Evolutionary conservation across 495 filamentous ascomycete genomes (phyloP), one percentile per base, ranked within the genome.

Genomic region (Podospora pseudoanserina): DNA sequence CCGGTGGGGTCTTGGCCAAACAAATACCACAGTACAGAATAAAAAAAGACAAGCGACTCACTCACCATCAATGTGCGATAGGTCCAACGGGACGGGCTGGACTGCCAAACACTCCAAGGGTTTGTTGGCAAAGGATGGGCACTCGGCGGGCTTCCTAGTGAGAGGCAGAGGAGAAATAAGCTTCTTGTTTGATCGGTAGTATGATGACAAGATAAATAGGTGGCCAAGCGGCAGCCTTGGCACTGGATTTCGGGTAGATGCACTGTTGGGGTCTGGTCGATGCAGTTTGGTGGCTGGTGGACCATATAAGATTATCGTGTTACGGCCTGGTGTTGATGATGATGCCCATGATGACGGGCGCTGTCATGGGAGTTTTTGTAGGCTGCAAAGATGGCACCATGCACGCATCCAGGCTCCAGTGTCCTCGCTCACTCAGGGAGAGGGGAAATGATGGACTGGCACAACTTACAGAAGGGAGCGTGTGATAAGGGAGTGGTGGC

Each of bases 11-110:
- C 66, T 60, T 58, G 55, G 58, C 54, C 54, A 60, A 54, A 66
- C 68, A 63, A 70, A 66, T 64, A 30, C 63, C 66, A 67, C 71
- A 67, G 69, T 44, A 54, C 55, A 62, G 57, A 61, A 66, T 70
- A 71, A 76, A 70, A 70, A 66, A 67, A 30, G 61, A 55, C 57
- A 53, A 49, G 39, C 39, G 39, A 60, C 56, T 58, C 54, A 57
- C 54, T 18, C 55, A 58, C n/a, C 18, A 58, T 19, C 30, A 32
- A 56, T 6, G 6, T 19, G 23, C 55, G 55, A 26, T 58, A 26
- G 55, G 55, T 58, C 55, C 55, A 58, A 58, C 26, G 23, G 23
- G 19, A 58, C 13, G 55, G 23, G 4, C 55, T 58, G 55, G 55
- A 49, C 55, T 19, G 23, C 19, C 55, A 58, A 58, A 58, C 55